Evolutionary conservation across 306 rosid species (phyloP), one percentile per base, ranked within the genome.

Genomic region (Leucaena leucocephala): DNA sequence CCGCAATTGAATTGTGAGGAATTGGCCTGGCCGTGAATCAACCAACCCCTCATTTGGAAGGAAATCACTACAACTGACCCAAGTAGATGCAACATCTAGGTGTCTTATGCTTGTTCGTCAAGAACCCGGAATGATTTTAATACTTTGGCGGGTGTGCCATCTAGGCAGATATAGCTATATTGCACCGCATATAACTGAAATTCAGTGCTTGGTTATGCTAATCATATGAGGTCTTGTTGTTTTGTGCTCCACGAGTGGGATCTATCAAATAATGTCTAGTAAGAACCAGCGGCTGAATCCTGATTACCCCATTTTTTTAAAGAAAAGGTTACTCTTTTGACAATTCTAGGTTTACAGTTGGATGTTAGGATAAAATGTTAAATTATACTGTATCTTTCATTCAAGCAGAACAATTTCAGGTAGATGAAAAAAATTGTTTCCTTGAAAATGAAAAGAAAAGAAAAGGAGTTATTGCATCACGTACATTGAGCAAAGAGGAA

Each of bases 231-330:
- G 6, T 54, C 61, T 69, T 27, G 12, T 71, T 71, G 61, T 63
- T 46, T 65, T 75, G 48, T 48, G 74, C 63, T 80, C 36, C 34
- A 74, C 58, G 76, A 76, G 54, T 80, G 44, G 45, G 74, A 68
- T 74, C 63, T 68, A 45, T 74, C 74, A 75, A 49, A 49, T 62
- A 40, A 65, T 42, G 19, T 38, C 19, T 72, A 38, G 45, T 64
- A 8, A 72, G 16, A 76, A 42, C 14, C 42, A 70, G 44, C 42
- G 54, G 62, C 44, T 77, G 76, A 75, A 68, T 75, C 61, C 61
- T 14, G 55, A 81, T 59, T 35, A 10, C 71, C 39, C 27, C 13
- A 6, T 39, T 43, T 35, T 79, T 3, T 12, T 50, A 14, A 54
- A 43, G 5, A 39, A 64, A 15, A 35, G 38, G 22, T 13, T 35